Evolutionary conservation across 768 basidiomycete genomes (phyloP), one percentile per base, ranked within the genome.

Genomic region (Cystobasidium onofrii): DNA sequence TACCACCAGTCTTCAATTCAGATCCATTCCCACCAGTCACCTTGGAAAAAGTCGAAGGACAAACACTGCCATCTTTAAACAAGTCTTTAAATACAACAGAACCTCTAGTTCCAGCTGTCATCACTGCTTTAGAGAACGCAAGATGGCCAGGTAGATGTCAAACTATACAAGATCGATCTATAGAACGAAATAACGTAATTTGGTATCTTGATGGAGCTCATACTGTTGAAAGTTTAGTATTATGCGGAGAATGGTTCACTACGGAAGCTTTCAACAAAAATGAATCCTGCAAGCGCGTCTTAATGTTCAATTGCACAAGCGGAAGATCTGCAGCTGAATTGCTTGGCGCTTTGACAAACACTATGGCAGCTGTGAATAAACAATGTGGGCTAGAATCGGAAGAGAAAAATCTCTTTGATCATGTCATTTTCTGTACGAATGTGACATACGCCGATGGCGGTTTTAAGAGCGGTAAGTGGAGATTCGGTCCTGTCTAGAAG

Each of bases 121-220:
- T 87, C 39, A 78, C 82, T 23, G 93, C 89, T 1, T 83, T 98
- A 25, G 81, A 86, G 77, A 81, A 84, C 23, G 85, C 92, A 1
- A 86, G 83, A 74, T 99, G 96, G 95, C 94, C 96, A 12, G 96
- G 95, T 15, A 87, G 96, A 55, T 99, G 96, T 80, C 96, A 99
- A 82, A 86, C 85, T 10, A 86, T 95, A 15, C 61, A 72, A 12
- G 92, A 94, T 78, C 87, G 69, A 27, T 52, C 50, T n/a, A 7
- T 88, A 0, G 79, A 76, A 18, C 79, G 85, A 44, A 63, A 81
- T 0, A 78, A 81, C 18, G 84, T 86, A 7, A 89, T 86, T 1
- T 98, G 96, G 96, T 91, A 88, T 81, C 83, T 99, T 15, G 96
- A 98, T 79, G 96, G 96, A 0, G 94, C 96, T 13, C 96, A 99